A percentile compares a stretch with the other conserved stretches of the same genome.
Conservation (phyloP, 441 rosid species). For the Omphalea diandra region DNA sequence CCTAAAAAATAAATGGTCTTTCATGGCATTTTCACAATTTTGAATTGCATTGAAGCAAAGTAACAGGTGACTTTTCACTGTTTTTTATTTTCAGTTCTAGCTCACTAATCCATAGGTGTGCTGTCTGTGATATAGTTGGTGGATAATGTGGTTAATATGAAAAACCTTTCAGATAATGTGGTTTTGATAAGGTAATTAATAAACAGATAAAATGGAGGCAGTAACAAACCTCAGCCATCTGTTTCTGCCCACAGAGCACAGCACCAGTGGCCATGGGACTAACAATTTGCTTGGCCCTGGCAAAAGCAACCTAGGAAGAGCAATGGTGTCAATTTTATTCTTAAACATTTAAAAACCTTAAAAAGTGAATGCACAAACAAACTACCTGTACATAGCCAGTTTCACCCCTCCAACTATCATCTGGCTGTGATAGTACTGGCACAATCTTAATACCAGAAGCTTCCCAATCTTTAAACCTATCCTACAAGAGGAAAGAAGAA, state of each 20-base stretch:
- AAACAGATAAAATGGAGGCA: not conserved
- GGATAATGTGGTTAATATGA: no score
- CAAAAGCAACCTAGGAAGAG: slow-evolving; percentile 73
- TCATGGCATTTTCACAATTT: not conserved
- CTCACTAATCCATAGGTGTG: not conserved
- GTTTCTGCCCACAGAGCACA: slow-evolving; percentile 91
- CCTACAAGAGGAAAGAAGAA: slow-evolving; percentile 41
- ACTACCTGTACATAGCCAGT: slow-evolving; percentile 88
- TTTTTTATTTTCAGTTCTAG: not conserved
- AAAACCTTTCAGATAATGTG: no score
- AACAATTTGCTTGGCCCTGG: slow-evolving; percentile 56
- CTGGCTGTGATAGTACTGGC: slow-evolving; percentile 87
- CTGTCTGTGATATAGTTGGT: not conserved
- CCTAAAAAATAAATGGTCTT: not conserved
- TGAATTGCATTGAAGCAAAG: not conserved
- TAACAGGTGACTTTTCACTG: not conserved
- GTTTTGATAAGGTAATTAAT: not conserved
- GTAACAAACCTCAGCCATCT: slow-evolving; percentile 85
- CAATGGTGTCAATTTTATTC: slow-evolving; percentile 14
- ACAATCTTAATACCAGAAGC: slow-evolving; percentile 80
- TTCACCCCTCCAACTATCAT: slow-evolving; percentile 79
- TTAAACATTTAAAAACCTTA: not conserved
- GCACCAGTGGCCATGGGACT: slow-evolving; percentile 64
- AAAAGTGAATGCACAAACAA: not conserved
- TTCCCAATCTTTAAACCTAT: slow-evolving; percentile 92